Percentiles rank a stretch among this genome's conserved stretches.
phyloP scores from a whole-genome alignment of 139 green algal species.

The Coccomyxa sp. region DNA sequence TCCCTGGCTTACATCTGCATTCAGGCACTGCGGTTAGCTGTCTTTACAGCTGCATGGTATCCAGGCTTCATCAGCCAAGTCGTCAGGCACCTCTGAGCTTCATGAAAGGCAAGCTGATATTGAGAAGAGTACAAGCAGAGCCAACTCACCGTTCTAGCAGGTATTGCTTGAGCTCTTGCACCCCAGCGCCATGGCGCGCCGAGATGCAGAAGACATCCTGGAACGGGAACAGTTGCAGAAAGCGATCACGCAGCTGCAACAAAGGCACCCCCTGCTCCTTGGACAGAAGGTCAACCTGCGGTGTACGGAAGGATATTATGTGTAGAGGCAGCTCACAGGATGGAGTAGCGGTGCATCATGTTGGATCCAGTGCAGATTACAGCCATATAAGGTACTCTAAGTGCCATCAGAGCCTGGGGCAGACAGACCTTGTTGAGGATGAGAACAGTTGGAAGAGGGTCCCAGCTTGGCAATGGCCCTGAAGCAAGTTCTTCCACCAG shows the following conservation, averaged over 20 bases:
- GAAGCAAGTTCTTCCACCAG: conserved; percentile 29
- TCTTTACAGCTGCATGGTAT: no score
- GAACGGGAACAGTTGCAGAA: conserved; percentile 3
- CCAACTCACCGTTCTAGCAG: neutral
- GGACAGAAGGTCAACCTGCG: conserved; percentile 9
- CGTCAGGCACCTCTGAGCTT: no score
- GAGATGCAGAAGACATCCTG: conserved; percentile 6
- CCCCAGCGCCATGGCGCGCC: neutral
- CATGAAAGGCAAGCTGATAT: neutral
- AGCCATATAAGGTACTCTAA: neutral
- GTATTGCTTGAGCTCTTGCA: conserved; percentile 2
- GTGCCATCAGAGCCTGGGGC: neutral
- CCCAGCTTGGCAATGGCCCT: neutral
- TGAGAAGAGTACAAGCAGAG: neutral
- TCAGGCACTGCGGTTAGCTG: neutral
- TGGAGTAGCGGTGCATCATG: neutral
- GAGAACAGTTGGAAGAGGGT: conserved; percentile 20
- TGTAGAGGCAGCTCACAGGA: neutral
- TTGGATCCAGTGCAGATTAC: neutral
- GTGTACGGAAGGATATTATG: no score
- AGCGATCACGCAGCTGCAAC: neutral
- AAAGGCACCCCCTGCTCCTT: conserved; percentile 8
- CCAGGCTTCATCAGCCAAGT: neutral
- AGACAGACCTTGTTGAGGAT: conserved; percentile 48
- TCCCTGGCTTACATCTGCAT: conserved; percentile 11